Conservation (phyloP, 768 basidiomycete species). For the Scleroderma bovista region DNA sequence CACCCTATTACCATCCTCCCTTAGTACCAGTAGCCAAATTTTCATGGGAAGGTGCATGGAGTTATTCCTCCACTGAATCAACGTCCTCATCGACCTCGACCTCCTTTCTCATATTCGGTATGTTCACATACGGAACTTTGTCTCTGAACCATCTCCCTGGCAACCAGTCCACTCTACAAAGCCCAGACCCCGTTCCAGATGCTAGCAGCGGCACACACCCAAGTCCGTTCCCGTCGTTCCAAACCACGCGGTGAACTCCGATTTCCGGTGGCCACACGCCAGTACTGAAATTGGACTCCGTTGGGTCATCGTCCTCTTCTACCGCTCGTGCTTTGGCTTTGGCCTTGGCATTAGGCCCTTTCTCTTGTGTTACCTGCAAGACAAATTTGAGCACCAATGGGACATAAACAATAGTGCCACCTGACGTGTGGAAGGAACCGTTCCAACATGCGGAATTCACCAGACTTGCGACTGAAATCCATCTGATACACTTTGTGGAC, state of each 20-base stretch:
- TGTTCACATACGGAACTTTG: conserved; percentile 58
- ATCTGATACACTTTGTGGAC: conserved; percentile 79
- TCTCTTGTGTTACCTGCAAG: conserved; percentile 44
- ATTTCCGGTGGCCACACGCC: conserved; percentile 80
- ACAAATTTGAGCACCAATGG: neutral
- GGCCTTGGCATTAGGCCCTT: conserved; percentile 27
- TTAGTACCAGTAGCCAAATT: too few species aligned
- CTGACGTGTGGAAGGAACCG: conserved; percentile 69
- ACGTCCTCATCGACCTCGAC: conserved; percentile 37
- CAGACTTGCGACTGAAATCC: conserved; percentile 74
- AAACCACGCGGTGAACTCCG: conserved; percentile 69
- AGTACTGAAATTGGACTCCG: conserved; percentile 33
- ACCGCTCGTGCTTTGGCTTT: conserved; percentile 23
- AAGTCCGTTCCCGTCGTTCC: conserved; percentile 77
- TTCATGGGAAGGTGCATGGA: too few species aligned
- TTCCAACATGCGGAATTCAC: conserved; percentile 86
- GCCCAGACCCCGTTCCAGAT: conserved; percentile 75
- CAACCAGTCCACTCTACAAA: conserved; percentile 81
- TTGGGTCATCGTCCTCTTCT: conserved; percentile 5
- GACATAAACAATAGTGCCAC: neutral
- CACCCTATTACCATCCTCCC: too few species aligned
- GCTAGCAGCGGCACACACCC: conserved; percentile 56
- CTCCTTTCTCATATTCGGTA: conserved; percentile 60
- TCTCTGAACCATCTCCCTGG: conserved; percentile 69
- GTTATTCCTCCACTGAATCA: conserved; percentile 23